Base-by-base conservation (phyloP, 2,329 filamentous ascomycete species). In the Xylariaceae sp. region DNA sequence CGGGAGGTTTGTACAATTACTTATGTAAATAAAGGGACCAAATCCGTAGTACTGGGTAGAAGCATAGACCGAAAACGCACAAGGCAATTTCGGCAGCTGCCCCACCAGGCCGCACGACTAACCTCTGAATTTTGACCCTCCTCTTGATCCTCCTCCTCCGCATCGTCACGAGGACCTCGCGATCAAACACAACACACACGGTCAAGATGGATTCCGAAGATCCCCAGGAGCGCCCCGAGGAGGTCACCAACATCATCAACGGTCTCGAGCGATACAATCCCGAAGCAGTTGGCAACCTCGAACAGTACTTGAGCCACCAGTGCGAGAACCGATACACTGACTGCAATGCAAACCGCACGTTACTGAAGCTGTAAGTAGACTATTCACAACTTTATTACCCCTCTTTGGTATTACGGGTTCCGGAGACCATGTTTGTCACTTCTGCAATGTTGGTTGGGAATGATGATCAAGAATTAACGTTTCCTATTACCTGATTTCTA, bases 221-320 rank as follows among this genome's bases (percentile, higher is more conserved):
- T 72, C 87, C 88, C 75, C 84, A 88, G 62, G 88, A 95, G 71
- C 80, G 93, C 69, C 92, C 93, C 60, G 88, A 93, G 58, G 84
- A 93, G 69, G 94, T 98, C 71, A 86, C 89, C 66, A 78, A 75
- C 69, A 96, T 98, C 65, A 89, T 98, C 66, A 95, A 92, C 73
- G 92, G 93, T 60, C 88, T 98, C 55, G 93, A 98, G 72, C 82
- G 93, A 64, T 98, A 98, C 77, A 98, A 98, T 72, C 93, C 93
- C 34, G 93, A 98, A 76, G 95, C 93, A 41, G 95, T 94, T 40
- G 81, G 82, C 52, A 79, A 88, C 56, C 93, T 98, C 70, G 92
- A 98, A 78, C 86, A 88, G 68, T 98, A 98, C 72, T 85, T 98
- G 53, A 79, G 80, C 64, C 84, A 90, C 70, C 93, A 98, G 74